Percentiles rank a stretch among this genome's conserved stretches.
Evolutionary conservation across 768 basidiomycete genomes (phyloP).

Genomic region (Leccinellum rugosiceps): DNA sequence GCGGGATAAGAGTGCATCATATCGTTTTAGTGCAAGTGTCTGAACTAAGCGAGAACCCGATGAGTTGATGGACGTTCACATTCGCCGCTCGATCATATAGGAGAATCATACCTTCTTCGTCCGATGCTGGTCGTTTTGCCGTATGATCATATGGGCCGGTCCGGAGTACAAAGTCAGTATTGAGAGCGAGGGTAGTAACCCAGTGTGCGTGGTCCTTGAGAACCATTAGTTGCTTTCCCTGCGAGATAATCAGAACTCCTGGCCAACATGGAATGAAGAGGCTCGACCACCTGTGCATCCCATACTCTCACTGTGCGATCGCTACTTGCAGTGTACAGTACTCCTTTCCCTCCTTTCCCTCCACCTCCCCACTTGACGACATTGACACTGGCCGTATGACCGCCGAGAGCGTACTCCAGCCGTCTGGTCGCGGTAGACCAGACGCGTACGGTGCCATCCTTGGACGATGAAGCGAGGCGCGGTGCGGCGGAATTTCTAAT

Average conservation of each 20-base stretch:
- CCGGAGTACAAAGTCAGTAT: conserved; percentile 91
- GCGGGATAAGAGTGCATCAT: conserved; percentile 60
- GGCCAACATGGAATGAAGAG: neutral
- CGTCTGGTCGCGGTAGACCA: conserved; percentile 78
- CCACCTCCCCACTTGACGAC: conserved; percentile 96
- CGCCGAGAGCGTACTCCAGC: conserved; percentile 82
- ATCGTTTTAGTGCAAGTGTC: conserved; percentile 71
- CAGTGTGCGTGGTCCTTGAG: conserved; percentile 97
- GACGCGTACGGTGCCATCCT: conserved; percentile 93
- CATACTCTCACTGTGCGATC: conserved; percentile 94
- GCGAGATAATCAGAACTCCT: conserved; percentile 5
- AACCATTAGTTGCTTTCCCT: conserved; percentile 82
- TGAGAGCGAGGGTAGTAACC: conserved; percentile 95
- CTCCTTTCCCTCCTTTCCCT: conserved; percentile 57
- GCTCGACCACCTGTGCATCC: conserved; percentile 74
- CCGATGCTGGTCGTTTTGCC: conserved; percentile 70
- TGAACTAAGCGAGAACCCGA: conserved; percentile 49
- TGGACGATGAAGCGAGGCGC: conserved; percentile 91
- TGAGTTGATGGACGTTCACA: neutral
- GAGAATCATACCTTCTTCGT: conserved; percentile 65
- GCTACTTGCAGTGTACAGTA: conserved; percentile 92
- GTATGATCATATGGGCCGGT: conserved; percentile 95
- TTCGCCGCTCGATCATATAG: neutral
- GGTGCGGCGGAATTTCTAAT: conserved; percentile 72
- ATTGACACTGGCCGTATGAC: conserved; percentile 93